phyloP scores from a whole-genome alignment of 2,329 filamentous ascomycete genomes.

The Nigrospora sphaerica region DNA sequence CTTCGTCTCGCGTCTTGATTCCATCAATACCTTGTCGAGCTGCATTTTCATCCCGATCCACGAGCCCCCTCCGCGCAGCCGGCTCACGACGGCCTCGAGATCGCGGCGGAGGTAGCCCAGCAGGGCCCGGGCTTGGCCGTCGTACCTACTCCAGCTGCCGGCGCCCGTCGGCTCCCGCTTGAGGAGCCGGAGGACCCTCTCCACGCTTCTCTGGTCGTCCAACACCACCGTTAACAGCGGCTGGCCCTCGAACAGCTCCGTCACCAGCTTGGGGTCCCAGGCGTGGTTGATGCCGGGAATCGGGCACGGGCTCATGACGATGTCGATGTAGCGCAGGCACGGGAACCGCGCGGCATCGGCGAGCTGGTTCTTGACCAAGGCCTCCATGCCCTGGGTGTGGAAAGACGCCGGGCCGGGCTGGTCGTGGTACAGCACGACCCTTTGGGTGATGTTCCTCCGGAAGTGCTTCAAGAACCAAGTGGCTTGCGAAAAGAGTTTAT shows the following conservation, averaged over 20 bases:
- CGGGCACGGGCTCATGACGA: neutral
- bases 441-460: neutral
- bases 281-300: neutral
- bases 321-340: neutral
- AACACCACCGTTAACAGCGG: neutral
- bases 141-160: neutral
- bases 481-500: neutral
- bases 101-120: slow-evolving; percentile 1
- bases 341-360: neutral
- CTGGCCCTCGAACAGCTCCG: neutral
- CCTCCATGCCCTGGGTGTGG: neutral
- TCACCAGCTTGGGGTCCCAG: neutral
- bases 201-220: neutral
- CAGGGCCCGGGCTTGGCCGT: neutral
- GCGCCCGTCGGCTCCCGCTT: neutral
- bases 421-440: neutral
- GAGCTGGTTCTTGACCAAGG: neutral
- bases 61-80: neutral
- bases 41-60: neutral
- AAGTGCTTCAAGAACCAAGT: neutral
- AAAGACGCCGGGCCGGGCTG: neutral
- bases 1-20: neutral
- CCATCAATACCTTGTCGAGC: neutral
- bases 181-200: neutral
- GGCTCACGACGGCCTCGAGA: neutral